Base-by-base conservation (phyloP, 1,284 basidiomycete species). In the Papiliotrema nemorosa region DNA sequence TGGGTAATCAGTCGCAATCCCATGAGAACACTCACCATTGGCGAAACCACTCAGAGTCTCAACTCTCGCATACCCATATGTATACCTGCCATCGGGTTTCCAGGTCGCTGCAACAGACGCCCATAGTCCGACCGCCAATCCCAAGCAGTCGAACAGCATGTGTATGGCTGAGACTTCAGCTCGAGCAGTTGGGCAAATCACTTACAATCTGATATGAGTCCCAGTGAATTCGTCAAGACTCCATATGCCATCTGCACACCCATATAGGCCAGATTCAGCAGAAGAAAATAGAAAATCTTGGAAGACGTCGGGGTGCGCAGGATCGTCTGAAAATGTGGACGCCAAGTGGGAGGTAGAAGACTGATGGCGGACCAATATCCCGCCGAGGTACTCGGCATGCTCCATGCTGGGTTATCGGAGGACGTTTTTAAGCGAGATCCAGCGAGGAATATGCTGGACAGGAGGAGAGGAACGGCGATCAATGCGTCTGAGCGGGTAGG, bases 131-230 rank as follows among this genome's bases (percentile, higher is more conserved):
- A 99, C 90, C 0, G 84, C 94, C 50, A 98, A 91, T 2, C 94
- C 94, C 78, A 97, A 86, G 67, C 96, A 98, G 76, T 99, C 96
- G 65, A 99, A 99, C 22, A 93, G 90, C 96, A 98, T 98, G 70
- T 99, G 96, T 45, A 99, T 98, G 13, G 96, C 94, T 96, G 2
- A 5, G 40, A 45, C 31, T 24, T 59, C 44, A 62, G 57, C 50
- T 29, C 34, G 13, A 21, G 31, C 24, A 7, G 13, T n/a, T 45
- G 36, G n/a, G 14, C 18, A 18, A 5, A 5, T 43, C 24, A 65
- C 85, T 67, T 65, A 93, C 92, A 90, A 73, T 99, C 96, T 14
- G 91, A 96, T 53, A 99, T 98, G 29, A 99, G 77, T 1, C 96
- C 96, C 42, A 99, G 75, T 64, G 88, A 92, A 70, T 98, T 98